Percentiles rank a stretch among this genome's conserved stretches.
These are phyloP conservation scores for Dactylis glomerata DNA, from an alignment of 176 grass and related monocot genomes.

Conservation along the genomic window DNA sequence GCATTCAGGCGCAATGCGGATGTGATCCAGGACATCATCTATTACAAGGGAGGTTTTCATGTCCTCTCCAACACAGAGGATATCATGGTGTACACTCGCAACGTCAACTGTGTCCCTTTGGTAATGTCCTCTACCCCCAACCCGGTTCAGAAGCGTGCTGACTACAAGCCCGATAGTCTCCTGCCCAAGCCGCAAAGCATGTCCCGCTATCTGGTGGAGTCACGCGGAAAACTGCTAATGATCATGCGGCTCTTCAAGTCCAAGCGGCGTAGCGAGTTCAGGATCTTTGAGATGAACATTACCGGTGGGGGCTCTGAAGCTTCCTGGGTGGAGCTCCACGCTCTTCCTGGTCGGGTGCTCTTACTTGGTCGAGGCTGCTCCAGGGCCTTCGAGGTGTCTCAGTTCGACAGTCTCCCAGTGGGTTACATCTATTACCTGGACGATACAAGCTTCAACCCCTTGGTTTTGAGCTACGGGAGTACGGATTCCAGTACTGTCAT, in stretches of 20 bases:
- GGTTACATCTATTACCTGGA: constrained; percentile 27
- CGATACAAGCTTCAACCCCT: background rate
- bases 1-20: too few relatives aligned
- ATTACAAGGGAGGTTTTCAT: constrained; percentile 21
- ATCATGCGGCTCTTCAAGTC: background rate
- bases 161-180: background rate
- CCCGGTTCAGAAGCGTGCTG: background rate
- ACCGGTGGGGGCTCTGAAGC: background rate
- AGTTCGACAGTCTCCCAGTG: background rate
- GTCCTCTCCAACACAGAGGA: constrained; percentile 12
- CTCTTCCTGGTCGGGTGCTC: background rate
- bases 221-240: constrained; percentile 30
- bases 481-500: background rate
- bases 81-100: background rate
- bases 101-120: background rate
- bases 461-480: background rate
- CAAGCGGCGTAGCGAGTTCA: background rate
- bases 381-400: constrained; percentile 10
- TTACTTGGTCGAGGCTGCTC: constrained; percentile 25
- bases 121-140: background rate
- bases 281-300: constrained; percentile 25
- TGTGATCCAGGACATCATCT: constrained; percentile 17
- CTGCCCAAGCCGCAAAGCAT: background rate
- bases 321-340: constrained; percentile 19
- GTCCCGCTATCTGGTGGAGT: constrained; percentile 29